Conservation (phyloP, 2,329 filamentous ascomycete species). For the Microsporum canis region DNA sequence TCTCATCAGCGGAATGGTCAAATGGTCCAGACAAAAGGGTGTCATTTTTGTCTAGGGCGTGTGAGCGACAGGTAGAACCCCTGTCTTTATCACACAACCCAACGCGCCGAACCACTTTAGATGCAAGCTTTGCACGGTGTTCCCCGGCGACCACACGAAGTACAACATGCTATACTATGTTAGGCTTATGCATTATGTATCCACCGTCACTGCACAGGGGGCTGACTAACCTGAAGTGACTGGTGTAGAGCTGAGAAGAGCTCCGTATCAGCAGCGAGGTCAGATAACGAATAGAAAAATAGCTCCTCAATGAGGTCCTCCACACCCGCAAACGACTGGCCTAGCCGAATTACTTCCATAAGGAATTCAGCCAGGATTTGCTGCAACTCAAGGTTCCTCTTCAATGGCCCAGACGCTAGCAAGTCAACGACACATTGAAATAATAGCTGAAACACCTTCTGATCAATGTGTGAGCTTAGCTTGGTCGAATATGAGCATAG, state of each 20-base stretch:
- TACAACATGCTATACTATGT: slow-evolving; percentile 15
- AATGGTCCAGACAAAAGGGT: slow-evolving; percentile 3
- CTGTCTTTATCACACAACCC: background rate
- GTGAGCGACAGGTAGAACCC: background rate
- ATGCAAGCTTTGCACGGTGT: slow-evolving; percentile 3
- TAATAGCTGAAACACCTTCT: slow-evolving; percentile 21
- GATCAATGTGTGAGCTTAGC: slow-evolving; percentile 16
- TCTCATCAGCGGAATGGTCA: slow-evolving; percentile 15
- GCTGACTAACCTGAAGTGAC: slow-evolving; percentile 24
- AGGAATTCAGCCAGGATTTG: slow-evolving; percentile 22
- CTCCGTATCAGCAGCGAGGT: slow-evolving; percentile 16
- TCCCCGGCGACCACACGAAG: slow-evolving; percentile 11
- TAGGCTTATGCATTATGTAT: background rate
- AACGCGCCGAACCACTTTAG: background rate
- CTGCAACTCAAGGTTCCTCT: slow-evolving; percentile 22
- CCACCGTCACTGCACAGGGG: background rate
- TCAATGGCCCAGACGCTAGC: slow-evolving; percentile 18
- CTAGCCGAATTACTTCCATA: slow-evolving; percentile 18
- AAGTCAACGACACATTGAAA: slow-evolving; percentile 25
- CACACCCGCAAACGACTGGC: slow-evolving; percentile 15
- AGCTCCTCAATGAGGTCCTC: slow-evolving; percentile 19
- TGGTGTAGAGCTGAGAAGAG: slow-evolving; percentile 18
- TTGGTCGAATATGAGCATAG: slow-evolving; percentile 17
- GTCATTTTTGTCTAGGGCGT: background rate
- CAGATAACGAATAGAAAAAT: slow-evolving; percentile 19